A percentile compares a stretch with the other conserved stretches of the same genome.
These are phyloP conservation scores for Amaranthus tricolor DNA, from an alignment of 179 eudicot genomes.

Conservation along the genomic window DNA sequence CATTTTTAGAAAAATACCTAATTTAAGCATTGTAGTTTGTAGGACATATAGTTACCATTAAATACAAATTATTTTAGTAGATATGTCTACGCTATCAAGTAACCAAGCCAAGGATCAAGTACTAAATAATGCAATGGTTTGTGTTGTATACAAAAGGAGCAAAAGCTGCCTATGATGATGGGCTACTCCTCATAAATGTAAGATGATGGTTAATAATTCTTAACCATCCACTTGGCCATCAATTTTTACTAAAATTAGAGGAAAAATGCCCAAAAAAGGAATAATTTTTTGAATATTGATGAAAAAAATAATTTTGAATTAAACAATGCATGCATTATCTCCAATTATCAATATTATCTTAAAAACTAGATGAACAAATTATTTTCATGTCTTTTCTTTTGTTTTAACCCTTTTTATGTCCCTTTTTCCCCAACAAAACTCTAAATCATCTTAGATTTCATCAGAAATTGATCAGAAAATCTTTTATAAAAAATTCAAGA, in stretches of 20 bases:
- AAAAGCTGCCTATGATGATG: slow-evolving; percentile 32
- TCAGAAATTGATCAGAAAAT: slow-evolving; percentile 29
- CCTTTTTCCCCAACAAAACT: not conserved
- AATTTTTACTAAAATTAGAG: not conserved
- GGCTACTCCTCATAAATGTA: slow-evolving; percentile 28
- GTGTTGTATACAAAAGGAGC: slow-evolving; percentile 15
- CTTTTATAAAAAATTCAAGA: slow-evolving; percentile 23
- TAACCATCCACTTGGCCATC: slow-evolving; percentile 27
- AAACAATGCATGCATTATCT: slow-evolving; percentile 6
- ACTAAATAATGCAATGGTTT: not conserved
- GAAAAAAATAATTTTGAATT: not conserved
- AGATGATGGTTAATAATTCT: not conserved
- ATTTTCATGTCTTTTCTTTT: not conserved
- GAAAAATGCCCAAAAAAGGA: not conserved
- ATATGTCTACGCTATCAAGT: too few relatives aligned
- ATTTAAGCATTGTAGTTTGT: too few relatives aligned
- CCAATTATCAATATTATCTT: slow-evolving; percentile 2
- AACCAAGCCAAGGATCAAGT: too few relatives aligned
- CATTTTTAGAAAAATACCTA: too few relatives aligned
- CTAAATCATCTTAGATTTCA: slow-evolving; percentile 26
- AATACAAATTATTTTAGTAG: too few relatives aligned
- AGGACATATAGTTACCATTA: too few relatives aligned
- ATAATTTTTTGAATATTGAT: not conserved
- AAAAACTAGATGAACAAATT: not conserved
- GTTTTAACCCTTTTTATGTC: not conserved